Conservation (phyloP, 148 eudicot genomes). For the Tetragonia tetragonoides region DNA sequence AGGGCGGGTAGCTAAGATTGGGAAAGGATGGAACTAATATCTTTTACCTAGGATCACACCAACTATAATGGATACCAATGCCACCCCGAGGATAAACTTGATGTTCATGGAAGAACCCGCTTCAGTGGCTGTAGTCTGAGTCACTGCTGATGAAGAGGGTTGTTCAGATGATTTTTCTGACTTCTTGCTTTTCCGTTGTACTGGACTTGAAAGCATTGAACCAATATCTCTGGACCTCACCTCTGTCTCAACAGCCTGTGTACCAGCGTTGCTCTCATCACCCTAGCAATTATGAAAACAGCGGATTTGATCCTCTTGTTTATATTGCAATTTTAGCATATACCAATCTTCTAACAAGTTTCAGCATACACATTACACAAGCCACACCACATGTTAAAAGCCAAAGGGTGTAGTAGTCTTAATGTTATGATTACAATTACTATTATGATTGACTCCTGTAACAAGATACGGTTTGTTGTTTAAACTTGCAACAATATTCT, state of each 20-base stretch:
- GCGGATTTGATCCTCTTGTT: not conserved
- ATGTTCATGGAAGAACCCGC: slow-evolving; percentile 44
- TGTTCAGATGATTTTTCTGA: slow-evolving; percentile 48
- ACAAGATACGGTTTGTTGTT: not conserved
- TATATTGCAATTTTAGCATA: not conserved
- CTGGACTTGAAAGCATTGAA: slow-evolving; percentile 43
- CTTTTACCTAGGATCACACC: slow-evolving; percentile 84
- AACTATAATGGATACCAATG: slow-evolving; percentile 73
- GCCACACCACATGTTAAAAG: not conserved
- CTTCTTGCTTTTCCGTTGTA: slow-evolving; percentile 69
- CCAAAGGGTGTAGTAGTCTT: not conserved
- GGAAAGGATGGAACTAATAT: slow-evolving; percentile 33
- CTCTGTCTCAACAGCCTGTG: slow-evolving; percentile 37
- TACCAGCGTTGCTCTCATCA: slow-evolving; percentile 25
- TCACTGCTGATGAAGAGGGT: slow-evolving; percentile 36
- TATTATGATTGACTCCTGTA: not conserved
- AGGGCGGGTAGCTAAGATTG: not conserved
- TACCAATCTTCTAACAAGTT: not conserved
- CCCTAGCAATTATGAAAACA: slow-evolving; percentile 33
- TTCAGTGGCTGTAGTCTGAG: slow-evolving; percentile 35
- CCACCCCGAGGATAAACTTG: slow-evolving; percentile 72
- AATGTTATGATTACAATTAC: not conserved
- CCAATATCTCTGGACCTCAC: slow-evolving; percentile 74
- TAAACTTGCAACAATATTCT: not conserved
- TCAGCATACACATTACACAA: not conserved